Percentiles rank a stretch among this genome's conserved stretches.
Evolutionary conservation across 805 yeast species (phyloP).

Genomic region (Phaffomyces antillensis): DNA sequence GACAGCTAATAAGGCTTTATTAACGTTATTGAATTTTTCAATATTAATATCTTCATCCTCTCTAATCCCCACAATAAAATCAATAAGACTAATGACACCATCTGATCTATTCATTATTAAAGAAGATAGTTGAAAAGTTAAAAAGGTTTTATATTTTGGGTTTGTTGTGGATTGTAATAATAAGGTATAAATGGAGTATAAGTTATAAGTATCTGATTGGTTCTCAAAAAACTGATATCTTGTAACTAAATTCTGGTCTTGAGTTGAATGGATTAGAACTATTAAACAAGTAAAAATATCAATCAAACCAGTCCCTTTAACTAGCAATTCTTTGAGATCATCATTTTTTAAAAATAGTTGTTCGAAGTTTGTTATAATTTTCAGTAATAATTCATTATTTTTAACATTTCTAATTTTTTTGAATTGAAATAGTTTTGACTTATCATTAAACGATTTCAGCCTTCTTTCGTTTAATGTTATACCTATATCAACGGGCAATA

Average conservation of each 20-base stretch:
- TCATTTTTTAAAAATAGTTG: conserved; percentile 21
- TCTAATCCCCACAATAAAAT: conserved; percentile 68
- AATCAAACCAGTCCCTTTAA: conserved; percentile 61
- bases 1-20: conserved; percentile 54
- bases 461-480: conserved; percentile 58
- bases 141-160: conserved; percentile 36
- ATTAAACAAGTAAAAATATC: conserved; percentile 48
- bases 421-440: conserved; percentile 14
- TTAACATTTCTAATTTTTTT: conserved; percentile 2
- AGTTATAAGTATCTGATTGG: conserved; percentile 57
- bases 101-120: conserved; percentile 53
- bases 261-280: conserved; percentile 27
- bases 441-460: conserved; percentile 39
- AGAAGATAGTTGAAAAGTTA: conserved; percentile 43
- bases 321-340: conserved; percentile 36
- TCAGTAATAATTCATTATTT: background rate
- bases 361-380: conserved; percentile 18
- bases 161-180: conserved; percentile 45
- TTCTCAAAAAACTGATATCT: conserved; percentile 29
- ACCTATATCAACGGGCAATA: conserved; percentile 49
- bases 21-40: conserved; percentile 60
- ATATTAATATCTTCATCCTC: conserved; percentile 63
- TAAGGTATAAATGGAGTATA: conserved; percentile 54
- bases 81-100: conserved; percentile 71
- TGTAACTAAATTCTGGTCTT: background rate